Evolutionary conservation across 2,329 filamentous ascomycete genomes (phyloP), one percentile per base, ranked within the genome.

Genomic region (Claviceps digitariae): DNA sequence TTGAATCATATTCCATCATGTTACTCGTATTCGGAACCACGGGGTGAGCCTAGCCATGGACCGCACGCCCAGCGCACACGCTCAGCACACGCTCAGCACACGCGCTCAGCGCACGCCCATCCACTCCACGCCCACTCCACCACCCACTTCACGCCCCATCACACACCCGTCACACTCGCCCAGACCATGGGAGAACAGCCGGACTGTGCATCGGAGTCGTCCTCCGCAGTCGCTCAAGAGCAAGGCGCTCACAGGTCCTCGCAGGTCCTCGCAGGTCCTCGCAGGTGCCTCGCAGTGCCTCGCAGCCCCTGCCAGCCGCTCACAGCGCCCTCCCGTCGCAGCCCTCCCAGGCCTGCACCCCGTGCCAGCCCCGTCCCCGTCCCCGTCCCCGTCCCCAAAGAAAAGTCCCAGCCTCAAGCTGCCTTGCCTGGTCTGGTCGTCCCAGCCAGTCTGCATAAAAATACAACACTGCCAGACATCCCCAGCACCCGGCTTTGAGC

Each of bases 11-110:
- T 20, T n/a, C n/a, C 27, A 46, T 29, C 43, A 21, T 48, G 51
- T 23, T 41, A 48, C 44, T 52, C 51, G 51, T 52, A 48, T 52
- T 52, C 51, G 31, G 43, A 44, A 40, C 25, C 15, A 27, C 5
- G 44, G 51, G 50, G 51, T 52, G 44, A 31, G 44, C 10, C 23
- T 48, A 23, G 8, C 31, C 31, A 4, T 29, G 4, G 6, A 34
- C 31, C 31, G 10, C 31, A 34, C 31, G 31, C 10, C 27, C 50
- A 17, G 6, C 20, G 2, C 38, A 44, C 21, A 20, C 48, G n/a
- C 12, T 10, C 21, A 21, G 3, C 31, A 34, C 31, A 34, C 31
- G 31, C 10, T n/a, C 40, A n/a, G 10, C 8, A 12, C 38, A 44
- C 17, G 3, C 31, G n/a, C n/a, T n/a, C n/a, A n/a, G n/a, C n/a